phyloP scores from a whole-genome alignment of 768 basidiomycete species.

The Boletus vinaceobasis region DNA sequence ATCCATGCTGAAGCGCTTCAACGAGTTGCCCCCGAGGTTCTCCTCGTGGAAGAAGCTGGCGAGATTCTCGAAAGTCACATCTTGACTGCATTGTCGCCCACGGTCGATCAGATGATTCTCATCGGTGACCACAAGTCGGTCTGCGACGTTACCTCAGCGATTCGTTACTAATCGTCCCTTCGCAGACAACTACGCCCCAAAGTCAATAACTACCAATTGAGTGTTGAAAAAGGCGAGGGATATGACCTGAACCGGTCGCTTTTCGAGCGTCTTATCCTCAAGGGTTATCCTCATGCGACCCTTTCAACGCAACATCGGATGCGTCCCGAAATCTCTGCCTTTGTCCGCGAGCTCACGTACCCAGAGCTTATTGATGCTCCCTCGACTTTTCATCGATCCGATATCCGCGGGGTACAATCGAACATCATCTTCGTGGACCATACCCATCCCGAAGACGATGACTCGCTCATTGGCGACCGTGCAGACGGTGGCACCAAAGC shows the following conservation, averaged over 20 bases:
- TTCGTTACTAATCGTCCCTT: background rate
- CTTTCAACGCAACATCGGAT: slow-evolving; percentile 56
- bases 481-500: slow-evolving; percentile 43
- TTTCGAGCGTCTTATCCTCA: slow-evolving; percentile 50
- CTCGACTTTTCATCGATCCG: slow-evolving; percentile 43
- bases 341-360: slow-evolving; percentile 65
- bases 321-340: slow-evolving; percentile 25
- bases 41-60: slow-evolving; percentile 44
- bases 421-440: slow-evolving; percentile 67
- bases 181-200: slow-evolving; percentile 67
- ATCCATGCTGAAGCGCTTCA: slow-evolving; percentile 39
- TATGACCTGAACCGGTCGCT: slow-evolving; percentile 60
- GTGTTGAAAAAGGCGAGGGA: slow-evolving; percentile 66
- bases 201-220: slow-evolving; percentile 60
- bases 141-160: background rate
- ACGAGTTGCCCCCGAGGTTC: slow-evolving; percentile 42
- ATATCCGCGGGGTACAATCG: slow-evolving; percentile 51
- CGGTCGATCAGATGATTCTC: slow-evolving; percentile 40
- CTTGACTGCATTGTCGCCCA: slow-evolving; percentile 49
- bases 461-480: slow-evolving; percentile 37
- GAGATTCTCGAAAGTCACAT: slow-evolving; percentile 53
- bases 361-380: slow-evolving; percentile 59
- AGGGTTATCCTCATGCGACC: slow-evolving; percentile 57
- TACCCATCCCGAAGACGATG: slow-evolving; percentile 50
- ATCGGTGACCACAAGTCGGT: slow-evolving; percentile 47